Conservation (phyloP, 371 early-diverging fungal species). For the Mucor velutinosus region DNA sequence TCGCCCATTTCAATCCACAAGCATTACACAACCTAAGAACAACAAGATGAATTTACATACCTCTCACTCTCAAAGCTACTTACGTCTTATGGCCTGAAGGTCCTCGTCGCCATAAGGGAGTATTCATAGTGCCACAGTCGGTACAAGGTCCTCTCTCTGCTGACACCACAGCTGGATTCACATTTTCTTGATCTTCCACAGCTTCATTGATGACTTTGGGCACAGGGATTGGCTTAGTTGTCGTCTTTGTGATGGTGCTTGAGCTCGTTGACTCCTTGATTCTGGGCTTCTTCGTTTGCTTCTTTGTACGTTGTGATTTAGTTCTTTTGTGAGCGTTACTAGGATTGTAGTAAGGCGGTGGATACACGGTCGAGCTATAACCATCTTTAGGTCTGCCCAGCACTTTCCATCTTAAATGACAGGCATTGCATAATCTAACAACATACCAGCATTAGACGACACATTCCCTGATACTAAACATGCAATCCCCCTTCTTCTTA, state of each 20-base stretch:
- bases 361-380: constrained; percentile 10
- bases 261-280: background rate
- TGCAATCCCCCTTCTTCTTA: constrained; percentile 5
- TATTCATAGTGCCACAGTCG: constrained; percentile 21
- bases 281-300: constrained; percentile 3
- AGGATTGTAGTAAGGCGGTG: constrained; percentile 9
- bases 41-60: background rate
- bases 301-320: background rate
- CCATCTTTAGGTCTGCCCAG: constrained; percentile 8
- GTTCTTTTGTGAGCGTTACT: background rate
- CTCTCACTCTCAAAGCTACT: background rate
- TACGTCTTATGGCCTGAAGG: constrained; percentile 42
- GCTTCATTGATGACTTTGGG: background rate
- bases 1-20: constrained; percentile 41
- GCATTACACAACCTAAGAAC: constrained; percentile 44
- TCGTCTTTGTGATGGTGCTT: background rate
- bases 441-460: background rate
- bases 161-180: background rate
- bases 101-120: constrained; percentile 41
- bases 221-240: background rate
- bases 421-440: constrained; percentile 47
- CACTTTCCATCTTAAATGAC: constrained; percentile 38
- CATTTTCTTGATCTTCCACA: background rate
- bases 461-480: background rate
- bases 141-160: background rate